Evolutionary conservation across 1,139 yeast species (phyloP).

Genomic region (Diutina siamensis): DNA sequence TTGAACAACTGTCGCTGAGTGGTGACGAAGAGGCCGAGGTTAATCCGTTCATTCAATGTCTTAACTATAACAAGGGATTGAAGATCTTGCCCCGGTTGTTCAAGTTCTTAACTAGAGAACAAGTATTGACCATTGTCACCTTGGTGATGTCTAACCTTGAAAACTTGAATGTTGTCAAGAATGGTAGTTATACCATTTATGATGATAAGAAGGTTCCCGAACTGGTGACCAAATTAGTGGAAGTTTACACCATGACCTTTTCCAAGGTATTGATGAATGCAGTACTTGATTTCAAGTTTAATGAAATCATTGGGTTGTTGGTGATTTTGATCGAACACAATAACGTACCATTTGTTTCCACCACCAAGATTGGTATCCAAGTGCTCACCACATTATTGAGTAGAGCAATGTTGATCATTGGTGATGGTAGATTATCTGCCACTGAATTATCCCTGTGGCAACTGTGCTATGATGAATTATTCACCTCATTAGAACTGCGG

Average conservation of each 20-base stretch:
- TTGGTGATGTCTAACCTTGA: constrained; percentile 76
- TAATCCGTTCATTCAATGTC: constrained; percentile 77
- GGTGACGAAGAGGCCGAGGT: constrained; percentile 31
- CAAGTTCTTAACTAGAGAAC: constrained; percentile 70
- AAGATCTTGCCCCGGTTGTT: constrained; percentile 82
- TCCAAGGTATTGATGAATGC: constrained; percentile 79
- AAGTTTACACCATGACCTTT: constrained; percentile 70
- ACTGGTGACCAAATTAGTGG: constrained; percentile 53
- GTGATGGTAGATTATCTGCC: constrained; percentile 56
- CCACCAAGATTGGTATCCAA: constrained; percentile 81
- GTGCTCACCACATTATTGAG: constrained; percentile 80
- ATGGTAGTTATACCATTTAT: constrained; percentile 69
- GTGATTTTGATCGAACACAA: constrained; percentile 64
- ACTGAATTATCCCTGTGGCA: constrained; percentile 66
- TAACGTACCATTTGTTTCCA: constrained; percentile 59
- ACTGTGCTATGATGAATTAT: constrained; percentile 69
- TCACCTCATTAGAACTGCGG: constrained; percentile 70
- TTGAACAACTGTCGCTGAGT: constrained; percentile 35
- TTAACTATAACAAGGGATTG: constrained; percentile 80
- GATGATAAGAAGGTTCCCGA: constrained; percentile 40
- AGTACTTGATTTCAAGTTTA: constrained; percentile 72
- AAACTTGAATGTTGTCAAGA: constrained; percentile 63
- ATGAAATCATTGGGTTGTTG: constrained; percentile 73
- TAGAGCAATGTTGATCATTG: constrained; percentile 85
- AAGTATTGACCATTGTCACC: constrained; percentile 67